Evolutionary conservation across 1,284 basidiomycete species (phyloP).

Genomic region (Ceratobasidium sp.): DNA sequence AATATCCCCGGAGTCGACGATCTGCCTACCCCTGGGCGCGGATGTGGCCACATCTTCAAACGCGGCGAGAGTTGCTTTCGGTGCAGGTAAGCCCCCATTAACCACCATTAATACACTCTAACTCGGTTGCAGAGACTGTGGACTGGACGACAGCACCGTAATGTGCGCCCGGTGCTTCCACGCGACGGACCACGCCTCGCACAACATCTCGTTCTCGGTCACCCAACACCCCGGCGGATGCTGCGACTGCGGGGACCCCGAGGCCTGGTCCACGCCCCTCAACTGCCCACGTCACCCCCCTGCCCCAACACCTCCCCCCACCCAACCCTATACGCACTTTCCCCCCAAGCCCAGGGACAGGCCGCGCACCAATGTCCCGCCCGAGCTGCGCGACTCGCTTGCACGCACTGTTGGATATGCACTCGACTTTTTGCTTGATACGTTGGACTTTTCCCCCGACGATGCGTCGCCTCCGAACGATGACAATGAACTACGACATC

Average conservation of each 20-base stretch:
- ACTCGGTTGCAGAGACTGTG: constrained; percentile 74
- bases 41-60: constrained; percentile 78
- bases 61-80: constrained; percentile 88
- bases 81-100: constrained; percentile 74
- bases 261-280: constrained; percentile 77
- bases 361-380: constrained; percentile 45
- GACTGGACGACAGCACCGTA: constrained; percentile 85
- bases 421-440: constrained; percentile 85
- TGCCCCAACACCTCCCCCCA: constrained; percentile 46
- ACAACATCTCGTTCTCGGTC: constrained; percentile 91
- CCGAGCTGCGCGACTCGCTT: constrained; percentile 75
- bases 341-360: constrained; percentile 43
- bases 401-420: constrained; percentile 75
- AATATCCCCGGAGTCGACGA: constrained; percentile 63
- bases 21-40: constrained; percentile 65
- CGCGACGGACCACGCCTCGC: constrained; percentile 78
- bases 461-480: constrained; percentile 72
- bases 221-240: constrained; percentile 89
- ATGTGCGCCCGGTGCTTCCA: constrained; percentile 89
- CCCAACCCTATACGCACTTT: constrained; percentile 42
- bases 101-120: constrained; percentile 9
- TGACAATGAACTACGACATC: constrained; percentile 72
- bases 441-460: constrained; percentile 83
- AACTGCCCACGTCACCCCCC: constrained; percentile 74
- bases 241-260: constrained; percentile 90